Percentiles rank a stretch among this genome's conserved stretches.
phyloP scores from a whole-genome alignment of 331 rosid genomes.

The Phaseolus coccineus region DNA sequence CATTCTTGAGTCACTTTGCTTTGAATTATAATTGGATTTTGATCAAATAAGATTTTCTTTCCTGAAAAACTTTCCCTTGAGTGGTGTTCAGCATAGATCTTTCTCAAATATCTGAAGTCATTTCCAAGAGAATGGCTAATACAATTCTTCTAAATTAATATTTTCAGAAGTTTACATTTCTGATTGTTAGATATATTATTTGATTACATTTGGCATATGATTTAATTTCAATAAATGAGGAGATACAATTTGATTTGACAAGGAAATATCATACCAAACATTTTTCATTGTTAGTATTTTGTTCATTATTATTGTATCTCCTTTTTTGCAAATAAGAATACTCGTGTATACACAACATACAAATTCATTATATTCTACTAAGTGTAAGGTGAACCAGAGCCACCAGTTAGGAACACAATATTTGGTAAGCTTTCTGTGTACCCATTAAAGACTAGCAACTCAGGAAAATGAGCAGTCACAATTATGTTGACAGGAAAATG shows the following conservation, averaged over 20 bases:
- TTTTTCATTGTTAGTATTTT: too few species aligned
- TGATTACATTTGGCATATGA: too few species aligned
- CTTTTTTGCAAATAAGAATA: too few species aligned
- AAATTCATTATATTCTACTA: neutral
- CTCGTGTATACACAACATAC: too few species aligned
- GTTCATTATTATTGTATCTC: too few species aligned
- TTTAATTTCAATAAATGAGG: too few species aligned
- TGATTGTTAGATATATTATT: neutral
- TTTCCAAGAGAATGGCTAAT: neutral
- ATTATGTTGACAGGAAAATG: constrained; percentile 3
- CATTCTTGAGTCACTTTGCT: neutral
- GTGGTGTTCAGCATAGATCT: neutral
- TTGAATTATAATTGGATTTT: constrained; percentile 2
- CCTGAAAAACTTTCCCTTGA: neutral
- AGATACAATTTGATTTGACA: too few species aligned
- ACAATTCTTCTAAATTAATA: neutral
- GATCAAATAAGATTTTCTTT: neutral
- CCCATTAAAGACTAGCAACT: neutral
- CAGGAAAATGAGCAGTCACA: neutral
- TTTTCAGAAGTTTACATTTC: constrained; percentile 6
- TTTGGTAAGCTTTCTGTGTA: neutral
- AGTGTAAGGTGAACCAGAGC: neutral
- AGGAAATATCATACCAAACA: too few species aligned
- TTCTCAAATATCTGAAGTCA: neutral
- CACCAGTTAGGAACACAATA: neutral